Conservation (phyloP, 2,329 filamentous ascomycete species). For the Beauveria asiatica region DNA sequence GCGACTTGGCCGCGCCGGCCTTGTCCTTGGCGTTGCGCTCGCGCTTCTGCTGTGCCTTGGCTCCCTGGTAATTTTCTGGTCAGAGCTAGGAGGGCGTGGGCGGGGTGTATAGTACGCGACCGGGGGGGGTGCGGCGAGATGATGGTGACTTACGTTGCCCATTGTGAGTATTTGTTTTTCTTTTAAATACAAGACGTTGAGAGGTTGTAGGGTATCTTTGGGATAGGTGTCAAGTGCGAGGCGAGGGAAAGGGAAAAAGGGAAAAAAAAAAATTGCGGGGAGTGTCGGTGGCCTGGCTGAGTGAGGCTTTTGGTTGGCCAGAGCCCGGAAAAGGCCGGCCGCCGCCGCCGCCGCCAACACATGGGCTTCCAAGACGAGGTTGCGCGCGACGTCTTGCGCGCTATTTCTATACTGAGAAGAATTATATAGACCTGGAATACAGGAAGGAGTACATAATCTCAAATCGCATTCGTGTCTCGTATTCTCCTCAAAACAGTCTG, state of each 20-base stretch:
- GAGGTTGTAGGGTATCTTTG: not conserved
- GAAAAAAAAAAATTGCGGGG: slow-evolving; percentile 10
- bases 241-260: not conserved
- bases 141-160: slow-evolving; percentile 10
- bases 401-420: not conserved
- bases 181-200: not conserved
- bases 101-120: not conserved
- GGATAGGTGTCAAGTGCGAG: not conserved
- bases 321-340: not conserved
- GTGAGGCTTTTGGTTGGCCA: slow-evolving; percentile 6
- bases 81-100: not conserved
- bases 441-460: no score
- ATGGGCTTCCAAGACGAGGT: not conserved
- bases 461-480: no score
- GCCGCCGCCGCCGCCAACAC: not conserved
- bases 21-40: slow-evolving; percentile 60
- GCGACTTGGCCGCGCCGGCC: slow-evolving; percentile 52
- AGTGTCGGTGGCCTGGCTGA: not conserved
- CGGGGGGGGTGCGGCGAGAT: not conserved
- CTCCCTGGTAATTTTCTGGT: slow-evolving; percentile 36
- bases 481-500: no score
- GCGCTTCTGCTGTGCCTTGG: slow-evolving; percentile 62
- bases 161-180: not conserved
- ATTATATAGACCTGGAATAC: not conserved
- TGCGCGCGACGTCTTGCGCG: not conserved